Evolutionary conservation across 2,329 filamentous ascomycete species (phyloP), one percentile per base, ranked within the genome.

Genomic region (Fusarium sp.): DNA sequence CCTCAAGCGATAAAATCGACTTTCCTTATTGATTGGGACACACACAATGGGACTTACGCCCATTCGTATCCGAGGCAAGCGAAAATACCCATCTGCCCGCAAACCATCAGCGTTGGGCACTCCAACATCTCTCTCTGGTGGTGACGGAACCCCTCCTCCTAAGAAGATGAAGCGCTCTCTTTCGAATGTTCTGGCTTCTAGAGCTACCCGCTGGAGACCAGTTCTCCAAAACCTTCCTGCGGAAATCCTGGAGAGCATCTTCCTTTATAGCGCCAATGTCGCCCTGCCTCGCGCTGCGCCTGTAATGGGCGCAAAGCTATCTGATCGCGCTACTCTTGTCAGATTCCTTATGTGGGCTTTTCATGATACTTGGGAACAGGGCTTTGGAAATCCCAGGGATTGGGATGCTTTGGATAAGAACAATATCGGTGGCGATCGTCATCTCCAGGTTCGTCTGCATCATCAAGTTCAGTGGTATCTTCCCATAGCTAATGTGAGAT

Each of bases 201-300:
- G 76, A 43, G 56, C 72, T 15, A 56, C 65, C 14, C 74, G 74
- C 22, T 68, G 55, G 26, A 74, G 75, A 17, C 52, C 70, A 6
- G 72, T 45, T 13, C 68, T 81, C 22, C 75, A 80, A 49, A 71
- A 70, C 30, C 75, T 88, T 10, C 86, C 86, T 0, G 72, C 81
- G 8, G 86, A 88, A 72, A 77, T 88, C 24, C 79, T 88, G 14
- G 84, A 87, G 71, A 78, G 65, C 32, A 86, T 89, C 47, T 82
- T 87, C 55, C 74, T 84, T 65, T 75, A 83, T 52, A 86, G 84
- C 48, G 72, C 76, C 62, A 87, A 86, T 65, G 63, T 84, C 46
- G 78, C 82, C 50, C 77, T 89, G 1, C 80, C 84, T 1, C 79
- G 76, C 7, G 78, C 81, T 48, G 83, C 80, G 51, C 80, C 74